Percentiles rank a stretch among this genome's conserved stretches.
These are phyloP conservation scores for Pichia phayaonensis DNA, from an alignment of 805 yeast genomes.

Conservation along the genomic window DNA sequence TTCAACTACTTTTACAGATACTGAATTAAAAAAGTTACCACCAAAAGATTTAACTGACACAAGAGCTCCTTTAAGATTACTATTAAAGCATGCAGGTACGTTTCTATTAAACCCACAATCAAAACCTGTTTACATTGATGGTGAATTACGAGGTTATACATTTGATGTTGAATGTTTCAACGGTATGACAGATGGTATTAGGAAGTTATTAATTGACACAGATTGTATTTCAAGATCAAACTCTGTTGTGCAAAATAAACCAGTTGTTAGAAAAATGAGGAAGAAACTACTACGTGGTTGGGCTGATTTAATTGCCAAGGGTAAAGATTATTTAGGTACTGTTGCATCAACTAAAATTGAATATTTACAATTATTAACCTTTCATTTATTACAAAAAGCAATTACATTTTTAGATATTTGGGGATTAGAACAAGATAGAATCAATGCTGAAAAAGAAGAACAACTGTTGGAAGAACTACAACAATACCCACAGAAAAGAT, in stretches of 20 bases:
- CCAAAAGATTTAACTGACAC: conserved; percentile 29
- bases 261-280: conserved; percentile 54
- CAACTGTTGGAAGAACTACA: background rate
- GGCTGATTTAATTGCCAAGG: conserved; percentile 71
- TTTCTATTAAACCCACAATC: conserved; percentile 60
- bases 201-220: conserved; percentile 53
- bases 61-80: conserved; percentile 45
- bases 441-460: conserved; percentile 17
- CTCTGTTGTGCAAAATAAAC: conserved; percentile 55
- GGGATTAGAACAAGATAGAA: conserved; percentile 53
- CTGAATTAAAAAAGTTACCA: conserved; percentile 8
- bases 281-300: conserved; percentile 70
- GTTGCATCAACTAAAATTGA: conserved; percentile 50
- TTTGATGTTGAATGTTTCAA: conserved; percentile 53
- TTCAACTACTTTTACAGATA: conserved; percentile 15
- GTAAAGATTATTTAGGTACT: conserved; percentile 66
- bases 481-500: background rate
- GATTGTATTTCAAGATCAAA: conserved; percentile 71
- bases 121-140: conserved; percentile 29
- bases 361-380: conserved; percentile 53
- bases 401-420: conserved; percentile 61
- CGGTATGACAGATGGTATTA: conserved; percentile 66
- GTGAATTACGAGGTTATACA: conserved; percentile 36
- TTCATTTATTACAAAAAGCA: conserved; percentile 60
- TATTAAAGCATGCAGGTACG: conserved; percentile 57